phyloP scores from a whole-genome alignment of 2,329 filamentous ascomycete genomes.

The Paecilomyces variotii region DNA sequence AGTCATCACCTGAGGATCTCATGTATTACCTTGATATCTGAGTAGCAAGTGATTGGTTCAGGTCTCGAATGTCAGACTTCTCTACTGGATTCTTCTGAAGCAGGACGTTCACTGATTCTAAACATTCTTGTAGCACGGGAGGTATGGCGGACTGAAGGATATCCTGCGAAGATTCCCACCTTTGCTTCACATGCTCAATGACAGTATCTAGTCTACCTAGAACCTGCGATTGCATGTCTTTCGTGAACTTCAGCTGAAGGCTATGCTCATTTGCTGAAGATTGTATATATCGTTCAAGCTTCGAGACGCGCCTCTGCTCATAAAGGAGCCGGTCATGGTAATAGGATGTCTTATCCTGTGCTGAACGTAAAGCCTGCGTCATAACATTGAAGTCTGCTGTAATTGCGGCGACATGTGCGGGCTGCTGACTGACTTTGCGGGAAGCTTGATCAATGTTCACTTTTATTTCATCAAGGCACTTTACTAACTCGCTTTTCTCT shows the following conservation, averaged over 20 bases:
- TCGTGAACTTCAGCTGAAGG: slow-evolving; percentile 13
- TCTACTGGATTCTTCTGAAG: slow-evolving; percentile 8
- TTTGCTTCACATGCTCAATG: slow-evolving; percentile 8
- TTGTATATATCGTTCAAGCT: slow-evolving; percentile 26
- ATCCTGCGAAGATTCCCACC: slow-evolving; percentile 8
- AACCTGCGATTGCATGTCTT: slow-evolving; percentile 16
- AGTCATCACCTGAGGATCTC: background rate
- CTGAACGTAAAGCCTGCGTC: slow-evolving; percentile 16
- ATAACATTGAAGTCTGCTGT: slow-evolving; percentile 12
- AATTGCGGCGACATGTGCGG: slow-evolving; percentile 11
- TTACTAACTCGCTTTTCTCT: slow-evolving; percentile 17
- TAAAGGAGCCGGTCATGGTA: slow-evolving; percentile 14
- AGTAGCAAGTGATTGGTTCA: slow-evolving; percentile 9
- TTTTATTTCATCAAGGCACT: slow-evolving; percentile 17
- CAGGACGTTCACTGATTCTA: slow-evolving; percentile 10
- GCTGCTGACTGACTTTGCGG: slow-evolving; percentile 11
- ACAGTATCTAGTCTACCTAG: slow-evolving; percentile 11
- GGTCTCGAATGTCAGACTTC: slow-evolving; percentile 11
- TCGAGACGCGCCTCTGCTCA: slow-evolving; percentile 20
- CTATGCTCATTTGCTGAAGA: slow-evolving; percentile 15
- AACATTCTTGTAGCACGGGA: slow-evolving; percentile 9
- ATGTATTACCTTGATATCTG: slow-evolving; percentile 14
- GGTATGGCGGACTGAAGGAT: slow-evolving; percentile 8
- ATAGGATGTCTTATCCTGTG: slow-evolving; percentile 12
- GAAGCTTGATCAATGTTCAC: slow-evolving; percentile 11